These are phyloP conservation scores for Tricholoma terreum DNA, from an alignment of 768 basidiomycete species.

Conservation along the genomic window DNA sequence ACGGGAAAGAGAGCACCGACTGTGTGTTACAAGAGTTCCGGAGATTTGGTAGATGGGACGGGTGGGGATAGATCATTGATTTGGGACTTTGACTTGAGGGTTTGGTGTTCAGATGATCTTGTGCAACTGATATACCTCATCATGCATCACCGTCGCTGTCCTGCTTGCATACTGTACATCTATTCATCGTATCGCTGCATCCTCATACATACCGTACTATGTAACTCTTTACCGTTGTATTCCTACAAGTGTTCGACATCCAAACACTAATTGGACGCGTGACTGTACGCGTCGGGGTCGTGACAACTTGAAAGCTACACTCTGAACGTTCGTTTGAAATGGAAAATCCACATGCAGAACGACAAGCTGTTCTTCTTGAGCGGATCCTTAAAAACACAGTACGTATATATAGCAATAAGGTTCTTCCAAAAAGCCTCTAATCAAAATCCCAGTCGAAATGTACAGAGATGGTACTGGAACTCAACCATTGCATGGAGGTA, in stretches of 20 bases:
- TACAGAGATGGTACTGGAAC: constrained; percentile 84
- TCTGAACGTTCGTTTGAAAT: constrained; percentile 38
- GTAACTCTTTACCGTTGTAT: background rate
- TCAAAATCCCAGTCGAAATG: constrained; percentile 71
- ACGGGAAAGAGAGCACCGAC: constrained; percentile 57
- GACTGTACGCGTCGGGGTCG: constrained; percentile 13
- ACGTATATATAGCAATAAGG: constrained; percentile 26
- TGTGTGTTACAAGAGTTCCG: constrained; percentile 75
- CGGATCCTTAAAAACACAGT: constrained; percentile 90
- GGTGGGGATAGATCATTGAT: constrained; percentile 56
- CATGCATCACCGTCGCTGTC: constrained; percentile 5
- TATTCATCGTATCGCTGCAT: background rate
- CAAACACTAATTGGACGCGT: background rate
- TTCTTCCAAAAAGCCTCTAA: constrained; percentile 3
- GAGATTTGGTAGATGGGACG: constrained; percentile 86
- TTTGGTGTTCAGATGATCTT: background rate
- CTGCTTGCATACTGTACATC: constrained; percentile 8
- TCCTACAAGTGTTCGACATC: too few relatives aligned
- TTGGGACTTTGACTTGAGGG: background rate
- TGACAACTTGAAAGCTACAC: too few relatives aligned
- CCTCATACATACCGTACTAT: background rate
- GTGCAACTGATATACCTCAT: constrained; percentile 1
- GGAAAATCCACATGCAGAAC: constrained; percentile 95
- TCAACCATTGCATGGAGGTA: constrained; percentile 87
- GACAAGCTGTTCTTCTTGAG: constrained; percentile 86